These are phyloP conservation scores for Diaporthe sp. DNA, from an alignment of 2,329 filamentous ascomycete species.

Conservation along the genomic window DNA sequence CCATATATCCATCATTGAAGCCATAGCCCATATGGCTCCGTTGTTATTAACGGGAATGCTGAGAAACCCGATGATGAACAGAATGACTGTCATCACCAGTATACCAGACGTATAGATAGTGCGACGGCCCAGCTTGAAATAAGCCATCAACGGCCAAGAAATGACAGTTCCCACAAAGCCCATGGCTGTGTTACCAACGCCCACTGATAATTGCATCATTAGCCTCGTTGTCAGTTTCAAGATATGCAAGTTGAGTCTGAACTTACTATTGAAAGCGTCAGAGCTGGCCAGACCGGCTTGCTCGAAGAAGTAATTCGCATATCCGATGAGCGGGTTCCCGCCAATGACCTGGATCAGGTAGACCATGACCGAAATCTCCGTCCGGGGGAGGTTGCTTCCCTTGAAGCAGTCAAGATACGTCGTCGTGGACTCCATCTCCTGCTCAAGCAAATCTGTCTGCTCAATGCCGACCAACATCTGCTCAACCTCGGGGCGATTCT, in stretches of 20 bases:
- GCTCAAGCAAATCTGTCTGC: conserved; percentile 65
- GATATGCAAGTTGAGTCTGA: fast-evolving
- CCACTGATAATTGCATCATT: conserved; percentile 43
- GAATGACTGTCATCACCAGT: conserved; percentile 55
- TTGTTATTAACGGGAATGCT: conserved; percentile 37
- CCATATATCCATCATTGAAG: conserved; percentile 59
- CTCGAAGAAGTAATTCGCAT: conserved; percentile 60
- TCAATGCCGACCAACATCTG: conserved; percentile 66
- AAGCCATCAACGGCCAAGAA: conserved; percentile 63
- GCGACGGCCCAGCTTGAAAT: conserved; percentile 58
- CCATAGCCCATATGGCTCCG: conserved; percentile 56
- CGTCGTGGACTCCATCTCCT: conserved; percentile 55
- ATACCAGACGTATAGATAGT: conserved; percentile 60
- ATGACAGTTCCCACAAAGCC: conserved; percentile 63
- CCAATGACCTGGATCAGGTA: conserved; percentile 63
- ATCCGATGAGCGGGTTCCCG: conserved; percentile 63
- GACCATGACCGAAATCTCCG: conserved; percentile 63
- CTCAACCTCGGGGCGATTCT: conserved; percentile 55
- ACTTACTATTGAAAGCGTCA: conserved; percentile 54
- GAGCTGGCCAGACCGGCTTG: conserved; percentile 60
- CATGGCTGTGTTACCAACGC: conserved; percentile 62
- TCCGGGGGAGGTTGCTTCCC: conserved; percentile 63
- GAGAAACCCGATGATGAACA: conserved; percentile 40
- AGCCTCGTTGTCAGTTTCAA: not conserved
- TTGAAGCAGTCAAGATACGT: conserved; percentile 65